Evolutionary conservation across 352 stramenopile species (phyloP), one percentile per base, ranked within the genome.

Genomic region (Globisporangium nodosum): DNA sequence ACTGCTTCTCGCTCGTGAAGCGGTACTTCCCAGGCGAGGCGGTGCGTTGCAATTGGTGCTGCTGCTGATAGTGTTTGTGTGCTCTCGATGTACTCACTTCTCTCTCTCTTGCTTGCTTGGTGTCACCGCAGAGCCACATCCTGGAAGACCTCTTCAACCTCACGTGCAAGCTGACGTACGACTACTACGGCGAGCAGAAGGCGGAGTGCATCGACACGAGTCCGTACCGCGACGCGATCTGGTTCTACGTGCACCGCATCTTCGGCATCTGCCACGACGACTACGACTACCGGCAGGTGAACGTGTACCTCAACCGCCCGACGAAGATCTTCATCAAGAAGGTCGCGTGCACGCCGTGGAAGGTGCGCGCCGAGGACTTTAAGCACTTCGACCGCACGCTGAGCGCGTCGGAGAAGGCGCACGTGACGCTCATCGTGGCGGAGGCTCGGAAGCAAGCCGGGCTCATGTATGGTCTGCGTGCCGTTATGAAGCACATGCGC

Each of bases 271-370:
- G 83, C 64, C 81, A 94, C 66, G 85, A 94, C 49, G 85, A 93
- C 66, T 94, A 94, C 58, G 82, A 94, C 66, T 94, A 94, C 64
- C 69, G 76, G 40, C 82, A 90, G 58, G 80, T 94, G 24, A 93
- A 93, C 60, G 73, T 76, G 54, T 92, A 81, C 49, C 54, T 94
- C 49, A 92, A 92, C 64, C 81, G 81, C 2, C 83, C 85, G 46
- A 93, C 82, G 27, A 94, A 94, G 69, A 86, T 90, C 21, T 94
- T 93, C 54, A 71, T 94, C 39, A 92, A 92, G 54, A 94, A 93
- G 53, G 84, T 92, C 39, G 83, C 83, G 15, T 94, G 85, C 54
- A 92, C 80, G 48, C 85, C 85, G 18, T 93, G 83, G 82, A 89
- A 89, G 56, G 85, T 95, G 54, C 81, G 71, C 1, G 63, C 78